Evolutionary conservation across 108 stramenopile species (phyloP), one percentile per base, ranked within the genome.

Genomic region (Asterionellopsis glacialis): DNA sequence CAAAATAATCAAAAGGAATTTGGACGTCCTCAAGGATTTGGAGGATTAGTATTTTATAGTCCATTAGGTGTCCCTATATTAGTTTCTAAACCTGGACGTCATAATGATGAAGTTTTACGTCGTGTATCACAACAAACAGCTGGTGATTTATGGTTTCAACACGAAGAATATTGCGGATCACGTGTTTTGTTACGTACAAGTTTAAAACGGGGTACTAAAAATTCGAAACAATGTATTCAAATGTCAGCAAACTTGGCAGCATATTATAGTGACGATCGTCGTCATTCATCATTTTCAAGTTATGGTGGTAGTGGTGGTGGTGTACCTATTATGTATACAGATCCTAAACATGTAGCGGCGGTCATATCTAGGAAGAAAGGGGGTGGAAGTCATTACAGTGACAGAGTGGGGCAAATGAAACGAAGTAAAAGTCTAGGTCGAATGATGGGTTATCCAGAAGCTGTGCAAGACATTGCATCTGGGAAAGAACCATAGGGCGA

Each of bases 111-210:
- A 16, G 23, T 48, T 9, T n/a, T 61, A 10, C 43, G 59, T 0
- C 19, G 59, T 1, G 22, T 26, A 21, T 23, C 59, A 9, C 59
- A 61, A 40, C 44, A 44, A 24, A 23, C 45, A 5, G 33, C 33
- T 7, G 33, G 33, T 33, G 59, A 61, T 48, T 26, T 61, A 2
- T 61, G 59, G 59, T 61, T 61, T 47, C 59, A 61, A 47, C 44
- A 45, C 13, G 45, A 47, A 16, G 59, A 61, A 13, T 61, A 61
- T 26, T n/a, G 45, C 16, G 59, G 59, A 28, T 61, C 59, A n/a
- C 44, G 59, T n/a, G 59, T 61, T 5, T 42, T 61, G 0, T 26
- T 61, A 0, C 45, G 59, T 16, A 26, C 45, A 14, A 45, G 44
- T 0, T 44, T 47, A 10, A 22, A 26, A 6, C 59, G 45, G 7